phyloP scores from a whole-genome alignment of 2,329 filamentous ascomycete genomes.

The Cordyceps cateniannulata region DNA sequence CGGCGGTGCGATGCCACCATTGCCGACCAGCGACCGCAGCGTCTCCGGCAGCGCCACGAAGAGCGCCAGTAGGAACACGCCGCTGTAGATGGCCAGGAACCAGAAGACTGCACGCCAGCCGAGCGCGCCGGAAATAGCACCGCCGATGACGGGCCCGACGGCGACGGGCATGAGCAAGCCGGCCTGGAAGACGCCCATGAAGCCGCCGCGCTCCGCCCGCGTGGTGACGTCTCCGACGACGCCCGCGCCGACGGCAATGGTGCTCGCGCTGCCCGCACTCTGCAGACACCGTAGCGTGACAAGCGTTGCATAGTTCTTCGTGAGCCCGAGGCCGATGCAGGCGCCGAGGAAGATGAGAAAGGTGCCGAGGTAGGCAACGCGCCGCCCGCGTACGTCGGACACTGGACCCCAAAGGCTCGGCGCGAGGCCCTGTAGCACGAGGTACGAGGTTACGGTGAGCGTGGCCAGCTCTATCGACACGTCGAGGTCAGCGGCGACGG shows the following conservation, averaged over 20 bases:
- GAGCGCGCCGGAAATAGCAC: slow-evolving; percentile 40
- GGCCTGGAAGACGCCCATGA: slow-evolving; percentile 41
- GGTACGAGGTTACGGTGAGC: slow-evolving; percentile 39
- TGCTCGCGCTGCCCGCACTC: slow-evolving; percentile 46
- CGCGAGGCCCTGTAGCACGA: slow-evolving; percentile 49
- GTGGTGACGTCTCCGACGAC: slow-evolving; percentile 54
- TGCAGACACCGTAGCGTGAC: slow-evolving; percentile 46
- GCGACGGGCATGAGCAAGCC: slow-evolving; percentile 29
- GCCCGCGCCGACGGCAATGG: slow-evolving; percentile 44
- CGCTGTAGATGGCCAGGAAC: slow-evolving; percentile 41
- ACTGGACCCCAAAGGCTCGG: slow-evolving; percentile 45
- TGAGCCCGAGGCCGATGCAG: slow-evolving; percentile 40
- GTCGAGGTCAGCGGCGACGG: slow-evolving; percentile 35
- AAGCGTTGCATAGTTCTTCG: slow-evolving; percentile 37
- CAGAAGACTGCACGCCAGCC: slow-evolving; percentile 51
- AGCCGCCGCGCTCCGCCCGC: slow-evolving; percentile 47
- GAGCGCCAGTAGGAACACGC: slow-evolving; percentile 32
- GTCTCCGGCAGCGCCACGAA: slow-evolving; percentile 41
- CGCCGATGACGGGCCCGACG: slow-evolving; percentile 45
- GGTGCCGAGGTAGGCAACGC: slow-evolving; percentile 40
- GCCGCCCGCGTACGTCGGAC: slow-evolving; percentile 40
- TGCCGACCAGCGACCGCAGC: slow-evolving; percentile 35
- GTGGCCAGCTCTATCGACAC: slow-evolving; percentile 35
- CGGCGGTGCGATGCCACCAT: slow-evolving; percentile 27
- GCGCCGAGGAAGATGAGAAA: slow-evolving; percentile 41